phyloP scores from a whole-genome alignment of 2,329 filamentous ascomycete genomes.

The Gyromitra esculenta region DNA sequence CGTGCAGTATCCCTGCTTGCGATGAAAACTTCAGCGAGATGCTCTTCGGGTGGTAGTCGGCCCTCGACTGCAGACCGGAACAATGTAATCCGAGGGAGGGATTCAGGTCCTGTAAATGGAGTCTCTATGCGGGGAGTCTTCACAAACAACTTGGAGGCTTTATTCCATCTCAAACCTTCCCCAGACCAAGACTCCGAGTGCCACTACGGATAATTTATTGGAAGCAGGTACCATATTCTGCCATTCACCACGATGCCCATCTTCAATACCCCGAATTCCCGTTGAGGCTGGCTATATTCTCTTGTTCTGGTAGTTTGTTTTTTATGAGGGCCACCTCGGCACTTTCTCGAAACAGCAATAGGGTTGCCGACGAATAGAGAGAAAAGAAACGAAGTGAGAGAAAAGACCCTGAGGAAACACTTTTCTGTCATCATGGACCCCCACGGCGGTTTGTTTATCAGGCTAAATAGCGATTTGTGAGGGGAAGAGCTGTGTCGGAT shows the following conservation, averaged over 20 bases:
- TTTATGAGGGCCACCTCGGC: background rate
- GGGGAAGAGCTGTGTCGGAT: conserved; percentile 18
- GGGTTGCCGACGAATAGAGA: background rate
- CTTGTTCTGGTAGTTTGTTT: background rate
- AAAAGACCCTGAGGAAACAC: background rate
- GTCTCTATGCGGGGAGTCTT: background rate
- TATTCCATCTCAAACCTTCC: background rate
- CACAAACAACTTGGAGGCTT: background rate
- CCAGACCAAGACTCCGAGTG: background rate
- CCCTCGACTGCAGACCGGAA: background rate
- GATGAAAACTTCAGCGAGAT: background rate
- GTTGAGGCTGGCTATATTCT: background rate
- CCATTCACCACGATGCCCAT: background rate
- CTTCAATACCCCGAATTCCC: conserved; percentile 37
- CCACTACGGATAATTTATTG: conserved; percentile 3
- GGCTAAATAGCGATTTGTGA: conserved; percentile 38
- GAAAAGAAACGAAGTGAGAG: background rate
- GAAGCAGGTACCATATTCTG: conserved; percentile 24
- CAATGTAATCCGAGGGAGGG: conserved; percentile 26
- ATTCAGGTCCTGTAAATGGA: background rate
- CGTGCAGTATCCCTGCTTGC: background rate
- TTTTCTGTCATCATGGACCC: background rate
- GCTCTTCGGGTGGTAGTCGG: background rate
- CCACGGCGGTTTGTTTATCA: conserved; percentile 19
- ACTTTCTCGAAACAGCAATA: background rate